These are phyloP conservation scores for Sclerotinia sclerotiorum DNA, from an alignment of 2,329 filamentous ascomycete species.

Conservation along the genomic window DNA sequence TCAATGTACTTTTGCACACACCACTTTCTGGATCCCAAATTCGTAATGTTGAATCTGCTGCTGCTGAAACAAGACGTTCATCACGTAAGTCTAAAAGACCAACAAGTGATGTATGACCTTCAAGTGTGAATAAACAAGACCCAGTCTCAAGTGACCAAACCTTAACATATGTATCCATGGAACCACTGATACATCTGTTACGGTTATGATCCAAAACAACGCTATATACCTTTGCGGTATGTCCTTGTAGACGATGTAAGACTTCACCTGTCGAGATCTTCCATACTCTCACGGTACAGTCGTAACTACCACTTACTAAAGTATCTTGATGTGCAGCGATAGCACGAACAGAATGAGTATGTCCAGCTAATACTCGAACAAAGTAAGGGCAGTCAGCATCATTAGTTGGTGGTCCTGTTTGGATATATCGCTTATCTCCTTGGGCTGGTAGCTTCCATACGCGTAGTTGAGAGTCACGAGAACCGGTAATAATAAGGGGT, in stretches of 20 bases:
- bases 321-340: conserved; percentile 95
- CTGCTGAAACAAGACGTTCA: conserved; percentile 88
- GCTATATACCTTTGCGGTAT: conserved; percentile 92
- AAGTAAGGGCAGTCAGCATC: conserved; percentile 91
- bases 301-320: conserved; percentile 95
- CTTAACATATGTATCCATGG: conserved; percentile 97
- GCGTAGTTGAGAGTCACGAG: conserved; percentile 86
- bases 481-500: conserved; percentile 95
- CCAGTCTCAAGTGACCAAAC: conserved; percentile 94
- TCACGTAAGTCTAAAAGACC: conserved; percentile 87
- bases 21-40: conserved; percentile 97
- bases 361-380: conserved; percentile 79
- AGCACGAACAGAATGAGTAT: conserved; percentile 90
- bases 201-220: conserved; percentile 90
- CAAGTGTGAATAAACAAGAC: conserved; percentile 79
- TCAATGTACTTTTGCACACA: conserved; percentile 84
- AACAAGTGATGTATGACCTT: conserved; percentile 89
- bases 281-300: conserved; percentile 94
- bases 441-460: conserved; percentile 91
- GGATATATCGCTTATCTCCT: conserved; percentile 74
- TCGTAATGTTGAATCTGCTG: conserved; percentile 88
- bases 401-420: conserved; percentile 71
- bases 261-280: conserved; percentile 93
- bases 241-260: conserved; percentile 79
- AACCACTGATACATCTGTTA: conserved; percentile 94